Percentiles rank a stretch among this genome's conserved stretches.
phyloP scores from a whole-genome alignment of 2,329 filamentous ascomycete genomes.

The Fusarium sp. region DNA sequence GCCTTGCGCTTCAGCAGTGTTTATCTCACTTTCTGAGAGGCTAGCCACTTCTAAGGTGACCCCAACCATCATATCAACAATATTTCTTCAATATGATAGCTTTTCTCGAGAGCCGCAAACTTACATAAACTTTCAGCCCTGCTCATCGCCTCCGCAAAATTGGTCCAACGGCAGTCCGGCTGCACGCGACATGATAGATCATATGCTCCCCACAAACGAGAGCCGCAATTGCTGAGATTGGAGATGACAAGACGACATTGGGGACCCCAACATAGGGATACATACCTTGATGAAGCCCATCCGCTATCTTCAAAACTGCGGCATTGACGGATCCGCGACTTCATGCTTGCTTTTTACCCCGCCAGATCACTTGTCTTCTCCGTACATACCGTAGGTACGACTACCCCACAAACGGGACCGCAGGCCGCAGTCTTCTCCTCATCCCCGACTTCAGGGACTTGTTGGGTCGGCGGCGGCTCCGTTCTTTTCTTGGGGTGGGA shows the following conservation, averaged over 20 bases:
- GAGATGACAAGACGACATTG: background rate
- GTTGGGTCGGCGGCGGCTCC: constrained; percentile 23
- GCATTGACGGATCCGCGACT: constrained; percentile 31
- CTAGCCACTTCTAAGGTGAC: background rate
- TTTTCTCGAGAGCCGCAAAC: constrained; percentile 7
- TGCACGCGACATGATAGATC: constrained; percentile 21
- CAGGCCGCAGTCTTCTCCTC: constrained; percentile 33
- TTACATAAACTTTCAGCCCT: constrained; percentile 7
- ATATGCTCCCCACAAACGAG: constrained; percentile 26
- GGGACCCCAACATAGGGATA: background rate
- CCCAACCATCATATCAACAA: background rate
- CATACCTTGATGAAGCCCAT: constrained; percentile 3
- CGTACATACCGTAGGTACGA: constrained; percentile 8
- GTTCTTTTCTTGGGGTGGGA: constrained; percentile 14
- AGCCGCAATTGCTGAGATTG: constrained; percentile 37
- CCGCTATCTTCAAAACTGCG: constrained; percentile 1
- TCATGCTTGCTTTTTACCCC: constrained; percentile 32
- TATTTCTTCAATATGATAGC: background rate
- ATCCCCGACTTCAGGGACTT: constrained; percentile 27
- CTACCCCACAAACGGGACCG: constrained; percentile 37
- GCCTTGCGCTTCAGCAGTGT: background rate
- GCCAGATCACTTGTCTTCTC: constrained; percentile 24
- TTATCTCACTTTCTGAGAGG: background rate
- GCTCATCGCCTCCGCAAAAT: background rate
- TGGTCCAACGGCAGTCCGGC: background rate